phyloP scores from a whole-genome alignment of 139 green algal genomes.

The Medakamo hakoo region DNA sequence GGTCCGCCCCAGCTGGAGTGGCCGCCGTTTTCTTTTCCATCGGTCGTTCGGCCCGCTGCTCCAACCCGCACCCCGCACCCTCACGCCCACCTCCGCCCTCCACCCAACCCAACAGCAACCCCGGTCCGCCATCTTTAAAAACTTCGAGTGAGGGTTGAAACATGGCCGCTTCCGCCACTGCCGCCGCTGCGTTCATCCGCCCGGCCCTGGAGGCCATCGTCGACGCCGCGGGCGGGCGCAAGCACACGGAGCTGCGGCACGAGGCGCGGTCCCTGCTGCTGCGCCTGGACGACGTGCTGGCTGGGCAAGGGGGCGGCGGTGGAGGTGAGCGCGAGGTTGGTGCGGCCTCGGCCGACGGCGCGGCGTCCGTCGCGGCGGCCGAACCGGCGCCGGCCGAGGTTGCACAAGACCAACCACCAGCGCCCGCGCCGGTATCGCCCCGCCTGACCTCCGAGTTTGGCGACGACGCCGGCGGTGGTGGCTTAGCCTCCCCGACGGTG shows the following conservation, averaged over 20 bases:
- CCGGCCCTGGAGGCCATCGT: slow-evolving; percentile 30
- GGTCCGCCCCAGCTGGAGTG: too few relatives aligned
- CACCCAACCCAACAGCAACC: too few relatives aligned
- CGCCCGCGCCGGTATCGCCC: slow-evolving; percentile 14
- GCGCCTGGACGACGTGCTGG: slow-evolving; percentile 9
- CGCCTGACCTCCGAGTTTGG: slow-evolving; percentile 10
- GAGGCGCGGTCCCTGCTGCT: slow-evolving; percentile 22
- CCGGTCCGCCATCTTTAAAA: too few relatives aligned
- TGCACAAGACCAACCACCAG: background rate
- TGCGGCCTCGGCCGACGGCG: slow-evolving; percentile 84
- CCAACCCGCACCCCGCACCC: too few relatives aligned
- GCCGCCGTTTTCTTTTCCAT: too few relatives aligned
- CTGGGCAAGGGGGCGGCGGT: slow-evolving; percentile 39
- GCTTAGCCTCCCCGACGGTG: background rate
- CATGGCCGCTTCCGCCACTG: too few relatives aligned
- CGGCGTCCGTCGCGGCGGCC: slow-evolving; percentile 36
- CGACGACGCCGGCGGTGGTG: background rate
- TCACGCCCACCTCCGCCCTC: too few relatives aligned
- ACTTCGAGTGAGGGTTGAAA: too few relatives aligned
- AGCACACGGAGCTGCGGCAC: slow-evolving; percentile 24
- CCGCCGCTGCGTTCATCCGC: slow-evolving; percentile 16
- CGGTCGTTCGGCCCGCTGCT: too few relatives aligned
- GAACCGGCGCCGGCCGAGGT: slow-evolving; percentile 15
- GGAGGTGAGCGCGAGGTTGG: slow-evolving; percentile 65
- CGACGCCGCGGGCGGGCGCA: slow-evolving; percentile 19